Evolutionary conservation across 306 rosid species (phyloP), one percentile per base, ranked within the genome.

Genomic region (Carpinus viminea): DNA sequence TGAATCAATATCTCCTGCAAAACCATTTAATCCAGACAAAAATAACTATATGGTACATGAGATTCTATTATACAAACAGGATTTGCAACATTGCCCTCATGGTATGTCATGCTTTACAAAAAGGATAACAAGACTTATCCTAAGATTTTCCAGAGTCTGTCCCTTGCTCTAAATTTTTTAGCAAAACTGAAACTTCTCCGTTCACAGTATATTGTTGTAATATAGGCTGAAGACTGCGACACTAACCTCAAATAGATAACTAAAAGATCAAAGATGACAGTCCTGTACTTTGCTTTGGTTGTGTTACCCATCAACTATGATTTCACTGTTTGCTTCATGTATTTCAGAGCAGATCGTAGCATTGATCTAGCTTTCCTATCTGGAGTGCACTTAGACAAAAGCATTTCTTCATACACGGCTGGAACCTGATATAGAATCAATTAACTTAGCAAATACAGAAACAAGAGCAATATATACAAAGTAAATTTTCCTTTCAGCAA

Each of bases 311-410:
- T 79, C 41, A 80, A 77, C 79, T 83, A 86, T 72, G 87, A 84
- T 81, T 73, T 86, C 74, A 95, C 81, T 17, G 83, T 80, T 56
- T 89, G 93, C 82, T 90, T 95, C 98, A 93, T 89, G 85, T 91
- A 90, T 86, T 82, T 93, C 77, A 93, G 93, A 65, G 98, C 98
- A 71, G 99, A 91, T 31, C 99, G 97, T 78, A 95, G 81, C 97
- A 93, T 93, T 72, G 91, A 93, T 81, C 97, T 89, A 53, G 98
- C 93, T 88, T 93, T 93, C 80, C 98, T 82, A 82, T 95, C 99
- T 2, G 99, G 98, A 66, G 88, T 80, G 86, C 96, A 89, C 68
- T 96, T 90, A 15, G 97, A 91, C 77, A 55, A 69, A 76, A 91
- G 83, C 99, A 95, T 93, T 86, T 93, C 99, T 88, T 95, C 99